Evolutionary conservation across 2,329 filamentous ascomycete genomes (phyloP).

Genomic region (Colletotrichum musicola): DNA sequence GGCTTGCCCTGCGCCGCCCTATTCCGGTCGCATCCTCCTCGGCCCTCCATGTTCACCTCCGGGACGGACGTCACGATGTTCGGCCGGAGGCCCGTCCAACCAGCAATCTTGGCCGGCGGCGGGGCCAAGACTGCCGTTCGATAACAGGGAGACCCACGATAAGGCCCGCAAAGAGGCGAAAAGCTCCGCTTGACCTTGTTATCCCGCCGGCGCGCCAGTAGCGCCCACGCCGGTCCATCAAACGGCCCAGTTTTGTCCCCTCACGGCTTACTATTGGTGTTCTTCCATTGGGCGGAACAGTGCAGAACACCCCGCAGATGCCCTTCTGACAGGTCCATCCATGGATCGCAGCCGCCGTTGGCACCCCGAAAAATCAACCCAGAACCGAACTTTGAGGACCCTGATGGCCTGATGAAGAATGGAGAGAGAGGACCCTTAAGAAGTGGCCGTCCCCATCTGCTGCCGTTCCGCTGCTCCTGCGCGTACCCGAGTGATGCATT

Average conservation of each 20-base stretch:
- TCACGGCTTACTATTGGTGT: slow-evolving; percentile 8
- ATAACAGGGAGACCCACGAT: background rate
- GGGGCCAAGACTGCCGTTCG: background rate
- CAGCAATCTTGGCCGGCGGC: background rate
- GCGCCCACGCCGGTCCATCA: background rate
- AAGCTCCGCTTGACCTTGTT: background rate
- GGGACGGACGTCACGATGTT: background rate
- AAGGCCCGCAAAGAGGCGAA: background rate
- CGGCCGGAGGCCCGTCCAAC: background rate
- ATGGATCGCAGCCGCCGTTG: background rate
- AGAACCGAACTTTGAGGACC: no score
- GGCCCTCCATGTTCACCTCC: no score
- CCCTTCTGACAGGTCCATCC: slow-evolving; percentile 7
- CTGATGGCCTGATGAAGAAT: background rate
- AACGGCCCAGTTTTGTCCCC: slow-evolving; percentile 1
- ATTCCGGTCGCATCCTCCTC: no score
- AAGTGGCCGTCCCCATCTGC: background rate
- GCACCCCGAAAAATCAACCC: no score
- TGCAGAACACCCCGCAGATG: background rate
- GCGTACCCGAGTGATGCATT: background rate
- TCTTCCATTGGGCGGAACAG: slow-evolving; percentile 10
- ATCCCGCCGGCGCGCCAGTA: background rate
- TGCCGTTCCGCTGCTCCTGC: background rate
- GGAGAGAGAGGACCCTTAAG: slow-evolving; percentile 2
- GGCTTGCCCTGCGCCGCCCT: no score